These are phyloP conservation scores for Thinopyrum elongatum DNA, from an alignment of 176 grass and related monocot species.

Conservation along the genomic window DNA sequence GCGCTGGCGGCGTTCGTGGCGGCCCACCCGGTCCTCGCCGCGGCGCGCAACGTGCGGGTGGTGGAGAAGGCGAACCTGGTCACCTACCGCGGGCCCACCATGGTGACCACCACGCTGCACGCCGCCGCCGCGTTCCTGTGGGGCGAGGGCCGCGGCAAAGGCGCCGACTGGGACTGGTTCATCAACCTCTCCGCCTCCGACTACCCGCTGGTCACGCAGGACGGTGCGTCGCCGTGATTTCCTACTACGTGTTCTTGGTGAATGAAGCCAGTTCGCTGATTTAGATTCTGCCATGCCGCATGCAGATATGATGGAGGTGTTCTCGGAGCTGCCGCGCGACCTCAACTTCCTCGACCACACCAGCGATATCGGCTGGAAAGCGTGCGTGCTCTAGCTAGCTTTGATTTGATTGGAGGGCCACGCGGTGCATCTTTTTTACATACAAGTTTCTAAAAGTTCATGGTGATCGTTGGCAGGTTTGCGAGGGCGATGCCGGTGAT, in stretches of 20 bases:
- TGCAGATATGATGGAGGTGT: constrained; percentile 78
- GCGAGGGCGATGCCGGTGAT: constrained; percentile 81
- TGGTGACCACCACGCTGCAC: constrained; percentile 89
- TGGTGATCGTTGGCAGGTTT: constrained; percentile 32
- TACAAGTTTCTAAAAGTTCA: neutral
- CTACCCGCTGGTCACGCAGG: constrained; percentile 82
- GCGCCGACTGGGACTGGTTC: constrained; percentile 82
- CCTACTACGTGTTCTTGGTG: neutral
- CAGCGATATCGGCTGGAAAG: constrained; percentile 83
- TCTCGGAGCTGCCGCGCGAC: constrained; percentile 77
- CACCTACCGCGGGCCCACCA: constrained; percentile 85
- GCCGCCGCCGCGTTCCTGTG: constrained; percentile 54
- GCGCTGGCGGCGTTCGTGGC: constrained; percentile 47
- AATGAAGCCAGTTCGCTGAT: neutral
- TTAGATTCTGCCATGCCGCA: neutral
- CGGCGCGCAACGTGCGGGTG: constrained; percentile 51
- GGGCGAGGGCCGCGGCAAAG: constrained; percentile 12
- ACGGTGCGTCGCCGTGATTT: constrained; percentile 38
- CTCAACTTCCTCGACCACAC: constrained; percentile 96
- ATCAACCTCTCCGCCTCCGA: constrained; percentile 86
- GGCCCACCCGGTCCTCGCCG: constrained; percentile 43
- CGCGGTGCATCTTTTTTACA: neutral
- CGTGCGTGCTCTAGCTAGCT: constrained; percentile 30
- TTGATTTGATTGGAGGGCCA: neutral
- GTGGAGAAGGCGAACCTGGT: constrained; percentile 78